phyloP scores from a whole-genome alignment of 2,329 filamentous ascomycete species.

The Calonectria crousiana region DNA sequence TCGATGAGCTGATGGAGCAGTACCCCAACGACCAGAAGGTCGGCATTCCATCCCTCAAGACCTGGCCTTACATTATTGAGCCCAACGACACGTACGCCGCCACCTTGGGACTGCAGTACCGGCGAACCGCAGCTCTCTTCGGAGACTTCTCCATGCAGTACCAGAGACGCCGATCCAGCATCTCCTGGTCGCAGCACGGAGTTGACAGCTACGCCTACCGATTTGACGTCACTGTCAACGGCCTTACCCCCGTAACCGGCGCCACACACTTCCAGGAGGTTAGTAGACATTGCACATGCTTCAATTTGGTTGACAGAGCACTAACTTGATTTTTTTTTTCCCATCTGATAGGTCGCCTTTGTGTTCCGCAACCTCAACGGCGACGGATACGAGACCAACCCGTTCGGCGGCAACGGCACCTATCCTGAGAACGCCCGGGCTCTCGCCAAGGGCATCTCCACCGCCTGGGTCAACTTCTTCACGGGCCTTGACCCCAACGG shows the following conservation, averaged over 20 bases:
- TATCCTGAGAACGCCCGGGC: slow-evolving; percentile 42
- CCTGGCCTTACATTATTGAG: slow-evolving; percentile 48
- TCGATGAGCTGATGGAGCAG: slow-evolving; percentile 37
- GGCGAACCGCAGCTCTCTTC: slow-evolving; percentile 46
- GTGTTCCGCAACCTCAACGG: slow-evolving; percentile 54
- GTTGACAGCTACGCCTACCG: slow-evolving; percentile 48
- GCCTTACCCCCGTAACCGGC: slow-evolving; percentile 33
- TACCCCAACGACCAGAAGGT: slow-evolving; percentile 50
- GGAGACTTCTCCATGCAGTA: slow-evolving; percentile 46
- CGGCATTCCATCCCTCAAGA: slow-evolving; percentile 50
- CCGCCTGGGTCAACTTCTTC: slow-evolving; percentile 49
- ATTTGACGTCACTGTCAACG: slow-evolving; percentile 48
- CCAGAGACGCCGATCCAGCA: slow-evolving; percentile 42
- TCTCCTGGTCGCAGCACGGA: slow-evolving; percentile 43
- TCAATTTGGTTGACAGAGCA: rapidly evolving
- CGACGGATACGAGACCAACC: slow-evolving; percentile 47
- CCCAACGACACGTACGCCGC: slow-evolving; percentile 41
- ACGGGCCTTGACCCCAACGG: slow-evolving; percentile 44
- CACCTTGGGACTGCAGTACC: slow-evolving; percentile 44
- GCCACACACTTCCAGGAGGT: slow-evolving; percentile 55
- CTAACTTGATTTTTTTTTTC: not conserved
- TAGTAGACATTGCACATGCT: rapidly evolving
- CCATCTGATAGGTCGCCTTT: slow-evolving; percentile 49
- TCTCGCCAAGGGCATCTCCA: slow-evolving; percentile 45
- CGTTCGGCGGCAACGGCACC: slow-evolving; percentile 44